Evolutionary conservation across 176 grass and related monocot genomes (phyloP).

Genomic region (Paspalum notatum): DNA sequence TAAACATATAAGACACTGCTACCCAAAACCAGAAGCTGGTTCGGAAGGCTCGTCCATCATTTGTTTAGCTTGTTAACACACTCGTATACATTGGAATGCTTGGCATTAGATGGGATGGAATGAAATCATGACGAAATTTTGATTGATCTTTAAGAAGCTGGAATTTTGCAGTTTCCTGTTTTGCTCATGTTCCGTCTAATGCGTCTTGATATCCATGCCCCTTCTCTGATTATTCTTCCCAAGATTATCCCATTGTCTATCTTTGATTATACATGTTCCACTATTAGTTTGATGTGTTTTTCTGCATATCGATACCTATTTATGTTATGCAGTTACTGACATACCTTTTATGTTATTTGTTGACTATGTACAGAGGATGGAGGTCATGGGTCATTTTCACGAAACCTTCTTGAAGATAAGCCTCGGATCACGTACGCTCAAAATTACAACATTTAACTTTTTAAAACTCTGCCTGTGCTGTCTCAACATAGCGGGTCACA

Average conservation of each 20-base stretch:
- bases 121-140: not conserved
- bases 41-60: not conserved
- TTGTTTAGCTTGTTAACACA: not conserved
- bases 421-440: slow-evolving; percentile 62
- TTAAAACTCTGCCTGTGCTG: not conserved
- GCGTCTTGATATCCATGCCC: not conserved
- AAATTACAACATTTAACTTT: slow-evolving; percentile 1
- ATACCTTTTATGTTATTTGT: not conserved
- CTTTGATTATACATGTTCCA: not conserved
- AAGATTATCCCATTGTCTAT: not conserved
- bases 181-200: not conserved
- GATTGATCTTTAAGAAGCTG: not conserved
- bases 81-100: not conserved
- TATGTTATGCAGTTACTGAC: not conserved
- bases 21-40: no score
- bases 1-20: no score
- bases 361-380: not conserved
- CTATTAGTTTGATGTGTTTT: not conserved
- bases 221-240: not conserved
- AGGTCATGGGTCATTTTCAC: slow-evolving; percentile 30
- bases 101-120: not conserved
- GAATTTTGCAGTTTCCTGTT: not conserved
- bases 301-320: not conserved
- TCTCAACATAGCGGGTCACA: no score
- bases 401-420: slow-evolving; percentile 52